phyloP scores from a whole-genome alignment of 163 green algal genomes.

The Chloromonas sp. region DNA sequence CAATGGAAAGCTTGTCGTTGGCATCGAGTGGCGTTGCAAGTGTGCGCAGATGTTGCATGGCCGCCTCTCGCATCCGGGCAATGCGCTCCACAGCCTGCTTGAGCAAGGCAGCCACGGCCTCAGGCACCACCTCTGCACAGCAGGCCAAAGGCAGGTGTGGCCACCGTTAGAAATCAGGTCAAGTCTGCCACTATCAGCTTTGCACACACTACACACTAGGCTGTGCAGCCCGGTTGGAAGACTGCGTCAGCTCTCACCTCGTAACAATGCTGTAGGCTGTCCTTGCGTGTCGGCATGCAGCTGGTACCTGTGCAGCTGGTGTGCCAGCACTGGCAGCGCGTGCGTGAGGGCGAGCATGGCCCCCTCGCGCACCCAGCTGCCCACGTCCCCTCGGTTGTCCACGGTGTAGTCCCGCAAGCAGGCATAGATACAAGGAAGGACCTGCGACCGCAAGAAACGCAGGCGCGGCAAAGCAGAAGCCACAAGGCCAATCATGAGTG shows the following conservation, averaged over 20 bases:
- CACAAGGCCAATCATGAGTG: too few species aligned
- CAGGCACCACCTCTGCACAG: slow-evolving; percentile 8
- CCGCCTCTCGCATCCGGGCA: slow-evolving; percentile 56
- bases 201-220: too few species aligned
- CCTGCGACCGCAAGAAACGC: slow-evolving; percentile 4
- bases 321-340: background rate
- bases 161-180: too few species aligned
- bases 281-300: background rate
- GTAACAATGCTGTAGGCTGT: too few species aligned
- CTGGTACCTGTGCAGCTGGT: slow-evolving; percentile 1
- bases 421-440: slow-evolving; percentile 45
- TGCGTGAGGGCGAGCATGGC: slow-evolving; percentile 49
- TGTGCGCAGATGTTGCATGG: slow-evolving; percentile 24
- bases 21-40: slow-evolving; percentile 18
- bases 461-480: too few species aligned
- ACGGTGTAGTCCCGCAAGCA: slow-evolving; percentile 83
- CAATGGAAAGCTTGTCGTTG: background rate
- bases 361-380: slow-evolving; percentile 84
- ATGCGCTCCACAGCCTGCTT: slow-evolving; percentile 86
- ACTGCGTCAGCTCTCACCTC: too few species aligned
- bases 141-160: too few species aligned
- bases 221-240: too few species aligned
- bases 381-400: slow-evolving; percentile 93
- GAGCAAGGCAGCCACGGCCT: slow-evolving; percentile 41
- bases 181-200: too few species aligned